Base-by-base conservation (phyloP, 1,284 basidiomycete species). In the Entoloma clypeatum region DNA sequence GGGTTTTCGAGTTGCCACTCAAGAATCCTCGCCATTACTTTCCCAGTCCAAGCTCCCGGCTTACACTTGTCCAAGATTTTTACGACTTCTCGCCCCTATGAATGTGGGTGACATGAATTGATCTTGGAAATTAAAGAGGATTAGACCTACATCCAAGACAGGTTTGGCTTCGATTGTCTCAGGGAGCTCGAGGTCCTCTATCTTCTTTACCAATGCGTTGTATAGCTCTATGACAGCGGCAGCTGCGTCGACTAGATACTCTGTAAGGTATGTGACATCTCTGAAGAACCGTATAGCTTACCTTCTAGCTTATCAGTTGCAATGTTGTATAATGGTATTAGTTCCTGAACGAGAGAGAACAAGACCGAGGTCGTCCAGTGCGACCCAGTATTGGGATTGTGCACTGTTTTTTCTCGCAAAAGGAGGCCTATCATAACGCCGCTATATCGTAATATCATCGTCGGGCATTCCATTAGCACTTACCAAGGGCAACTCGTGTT, bases 1-100 rank as follows among this genome's bases (percentile, higher is more conserved):
- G 92, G 88, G 58, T 92, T 67, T 25, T 78, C 80, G 8, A 96
- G 72, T 58, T 93, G 91, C 89, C 90, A 95, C 47, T 81, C 76
- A 16, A 89, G 59, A 28, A 95, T 72, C 26, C 71, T 74, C 13
- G 71, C 63, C n/a, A 88, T 68, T 13, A 85, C 72, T 17, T 71
- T 62, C 19, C 77, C 73, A 5, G 82, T 77, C 79, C 89, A 84
- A 2, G 77, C 75, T 1, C 90, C 89, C 1, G 82, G 74, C 47
- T 69, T 75, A 3, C 66, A 63, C 7, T 67, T 68, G 2, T 67
- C 70, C 6, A 94, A 68, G 4, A 79, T 58, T 17, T 64, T 50
- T 5, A 77, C 66, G 30, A 92, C 68, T 38, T 85, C 77, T 31
- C 72, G 77, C 2, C 93, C 92, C 92, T 95, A 50, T 32, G 17